Conservation (phyloP, 2,329 filamentous ascomycete genomes). For the Tothia fuscella region DNA sequence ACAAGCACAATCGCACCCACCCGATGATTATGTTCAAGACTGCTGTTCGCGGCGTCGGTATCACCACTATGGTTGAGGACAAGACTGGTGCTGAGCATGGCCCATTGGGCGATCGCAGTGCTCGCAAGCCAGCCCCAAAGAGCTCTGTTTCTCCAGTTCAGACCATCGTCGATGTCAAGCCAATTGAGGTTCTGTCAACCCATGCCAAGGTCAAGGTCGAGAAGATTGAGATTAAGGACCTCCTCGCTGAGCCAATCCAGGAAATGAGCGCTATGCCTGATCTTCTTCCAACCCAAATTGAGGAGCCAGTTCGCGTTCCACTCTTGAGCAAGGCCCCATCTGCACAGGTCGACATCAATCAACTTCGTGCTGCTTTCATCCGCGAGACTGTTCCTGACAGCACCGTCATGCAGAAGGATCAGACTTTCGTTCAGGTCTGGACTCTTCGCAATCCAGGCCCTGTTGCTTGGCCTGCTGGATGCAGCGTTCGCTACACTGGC, state of each 20-base stretch:
- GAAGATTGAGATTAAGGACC: conserved; percentile 29
- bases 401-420: conserved; percentile 55
- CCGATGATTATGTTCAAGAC: conserved; percentile 96
- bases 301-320: conserved; percentile 17
- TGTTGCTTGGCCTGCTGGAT: conserved; percentile 73
- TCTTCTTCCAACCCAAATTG: conserved; percentile 14
- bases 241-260: conserved; percentile 24
- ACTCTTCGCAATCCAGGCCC: conserved; percentile 75
- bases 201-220: conserved; percentile 25
- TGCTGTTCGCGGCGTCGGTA: conserved; percentile 74
- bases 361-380: conserved; percentile 52
- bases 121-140: conserved; percentile 35
- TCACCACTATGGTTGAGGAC: conserved; percentile 74
- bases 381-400: conserved; percentile 71
- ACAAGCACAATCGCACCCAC: conserved; percentile 88
- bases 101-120: conserved; percentile 59
- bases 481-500: conserved; percentile 80
- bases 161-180: conserved; percentile 48
- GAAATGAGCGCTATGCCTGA: conserved; percentile 22
- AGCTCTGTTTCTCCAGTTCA: conserved; percentile 52
- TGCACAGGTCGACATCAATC: conserved; percentile 2
- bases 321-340: conserved; percentile 7
- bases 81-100: conserved; percentile 51
- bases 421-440: conserved; percentile 83
- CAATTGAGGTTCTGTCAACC: conserved; percentile 32